Conservation (phyloP, 2,329 filamentous ascomycete genomes). For the Esteya vermicola region DNA sequence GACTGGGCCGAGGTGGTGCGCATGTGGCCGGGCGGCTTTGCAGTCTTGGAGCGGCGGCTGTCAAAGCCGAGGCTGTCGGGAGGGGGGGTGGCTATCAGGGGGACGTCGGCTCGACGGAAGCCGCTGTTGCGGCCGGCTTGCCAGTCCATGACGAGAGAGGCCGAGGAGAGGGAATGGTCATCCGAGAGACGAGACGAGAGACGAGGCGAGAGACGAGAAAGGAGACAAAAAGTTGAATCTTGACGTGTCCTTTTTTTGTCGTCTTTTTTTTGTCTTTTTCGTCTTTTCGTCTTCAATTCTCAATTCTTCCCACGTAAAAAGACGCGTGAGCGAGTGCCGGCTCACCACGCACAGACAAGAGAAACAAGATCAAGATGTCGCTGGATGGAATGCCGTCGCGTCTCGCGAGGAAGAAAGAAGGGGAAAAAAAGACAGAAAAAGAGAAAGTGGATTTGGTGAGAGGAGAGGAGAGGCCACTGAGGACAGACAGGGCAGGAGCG, state of each 20-base stretch:
- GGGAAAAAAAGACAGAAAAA: not conserved
- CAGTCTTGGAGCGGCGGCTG: constrained; percentile 8
- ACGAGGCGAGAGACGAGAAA: too few relatives aligned
- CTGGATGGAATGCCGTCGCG: too few relatives aligned
- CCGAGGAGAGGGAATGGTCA: not conserved
- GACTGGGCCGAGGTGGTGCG: constrained; percentile 17
- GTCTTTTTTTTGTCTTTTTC: too few relatives aligned
- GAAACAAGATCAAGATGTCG: too few relatives aligned
- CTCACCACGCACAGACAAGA: too few relatives aligned
- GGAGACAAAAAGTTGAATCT: too few relatives aligned
- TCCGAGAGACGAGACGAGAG: not conserved
- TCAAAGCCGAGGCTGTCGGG: constrained; percentile 4
- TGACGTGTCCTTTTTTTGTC: too few relatives aligned
- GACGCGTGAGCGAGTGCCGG: too few relatives aligned
- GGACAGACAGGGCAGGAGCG: not conserved
- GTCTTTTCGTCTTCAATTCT: too few relatives aligned
- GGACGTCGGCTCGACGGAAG: constrained; percentile 1
- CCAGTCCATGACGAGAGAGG: constrained; percentile 9
- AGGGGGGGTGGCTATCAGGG: constrained; percentile 5
- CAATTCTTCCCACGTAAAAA: too few relatives aligned
- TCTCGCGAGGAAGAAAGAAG: not conserved
- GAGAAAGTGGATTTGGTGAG: not conserved
- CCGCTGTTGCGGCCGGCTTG: constrained; percentile 6
- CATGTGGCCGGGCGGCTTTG: constrained; percentile 8
- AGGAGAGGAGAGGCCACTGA: not conserved